Percentiles rank a stretch among this genome's conserved stretches.
Conservation (phyloP, 257 asterid species). For the Ocimum tenuiflorum region DNA sequence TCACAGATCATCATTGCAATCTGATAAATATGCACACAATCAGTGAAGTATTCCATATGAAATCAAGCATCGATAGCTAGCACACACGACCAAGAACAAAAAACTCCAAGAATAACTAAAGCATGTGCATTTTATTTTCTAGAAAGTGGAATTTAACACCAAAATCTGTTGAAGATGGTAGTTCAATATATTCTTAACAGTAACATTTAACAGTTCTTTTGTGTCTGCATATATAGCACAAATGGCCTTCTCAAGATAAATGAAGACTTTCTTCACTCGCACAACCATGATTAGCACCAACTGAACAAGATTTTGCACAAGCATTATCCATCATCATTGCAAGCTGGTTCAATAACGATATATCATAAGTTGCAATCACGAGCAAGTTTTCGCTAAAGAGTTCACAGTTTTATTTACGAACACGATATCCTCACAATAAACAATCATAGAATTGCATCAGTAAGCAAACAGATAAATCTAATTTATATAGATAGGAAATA, state of each 20-base stretch:
- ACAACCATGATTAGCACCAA: constrained; percentile 18
- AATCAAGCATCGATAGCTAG: constrained; percentile 4
- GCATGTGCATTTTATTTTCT: neutral
- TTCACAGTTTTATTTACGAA: constrained; percentile 8
- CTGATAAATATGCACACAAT: constrained; percentile 39
- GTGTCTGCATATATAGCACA: constrained; percentile 20
- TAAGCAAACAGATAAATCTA: constrained; percentile 7
- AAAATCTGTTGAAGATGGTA: constrained; percentile 11
- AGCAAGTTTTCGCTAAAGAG: constrained; percentile 14
- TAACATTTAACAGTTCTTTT: constrained; percentile 9
- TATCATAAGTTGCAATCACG: constrained; percentile 31
- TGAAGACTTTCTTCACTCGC: constrained; percentile 30
- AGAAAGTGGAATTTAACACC: constrained; percentile 2
- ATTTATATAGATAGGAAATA: neutral
- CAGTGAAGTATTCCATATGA: constrained; percentile 17
- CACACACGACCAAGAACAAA: neutral
- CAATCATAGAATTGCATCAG: neutral
- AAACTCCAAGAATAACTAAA: neutral
- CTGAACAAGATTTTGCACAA: constrained; percentile 19
- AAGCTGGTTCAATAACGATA: constrained; percentile 60
- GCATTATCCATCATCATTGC: constrained; percentile 60
- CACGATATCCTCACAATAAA: neutral
- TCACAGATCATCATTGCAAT: constrained; percentile 55
- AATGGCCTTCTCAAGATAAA: constrained; percentile 36
- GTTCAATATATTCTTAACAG: constrained; percentile 11